Evolutionary conservation across 805 yeast genomes (phyloP), one percentile per base, ranked within the genome.

Genomic region (Hanseniaspora lindneri): DNA sequence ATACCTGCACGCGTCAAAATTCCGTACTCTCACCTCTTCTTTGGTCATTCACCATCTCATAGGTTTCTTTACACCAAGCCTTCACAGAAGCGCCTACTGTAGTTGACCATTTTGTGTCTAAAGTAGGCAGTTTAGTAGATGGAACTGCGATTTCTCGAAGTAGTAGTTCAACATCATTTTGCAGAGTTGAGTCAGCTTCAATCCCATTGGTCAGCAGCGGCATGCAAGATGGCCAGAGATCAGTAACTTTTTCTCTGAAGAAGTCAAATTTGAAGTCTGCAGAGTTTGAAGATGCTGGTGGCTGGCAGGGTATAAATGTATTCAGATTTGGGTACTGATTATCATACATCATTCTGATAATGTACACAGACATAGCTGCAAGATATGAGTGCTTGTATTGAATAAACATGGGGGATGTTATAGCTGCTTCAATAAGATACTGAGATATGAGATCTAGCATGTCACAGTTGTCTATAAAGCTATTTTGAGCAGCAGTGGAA

Each of bases 361-460:
- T 71, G 63, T 75, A 83, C 94, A 86, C 83, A 24, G 95, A 82
- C 51, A 87, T 79, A 2, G 95, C 94, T n/a, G 94, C 76, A 53
- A 87, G 73, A 52, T 79, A 68, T 16, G 94, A 82, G 8, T 95
- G 95, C 54, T 76, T 73, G 53, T 73, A 66, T 20, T 82, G 80
- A 56, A 86, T 75, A 56, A 87, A 83, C 57, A 73, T 74, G 58
- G 80, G 79, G 59, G 83, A 94, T 52, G 86, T 77, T 32, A 80
- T 71, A 24, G 87, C 72, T 42, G 83, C 76, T 60, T 88, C 96
- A 51, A 88, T 64, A 44, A 88, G 66, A 62, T 83, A 86, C 62
- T 87, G 87, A 24, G 92, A 95, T 6, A 47, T 9, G 3, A 25
- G n/a, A 2, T 21, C 47, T 2, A 36, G 8, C 47, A 43, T 35